These are phyloP conservation scores for Blastocystis sp. DNA, from an alignment of 352 stramenopile genomes.

Conservation along the genomic window DNA sequence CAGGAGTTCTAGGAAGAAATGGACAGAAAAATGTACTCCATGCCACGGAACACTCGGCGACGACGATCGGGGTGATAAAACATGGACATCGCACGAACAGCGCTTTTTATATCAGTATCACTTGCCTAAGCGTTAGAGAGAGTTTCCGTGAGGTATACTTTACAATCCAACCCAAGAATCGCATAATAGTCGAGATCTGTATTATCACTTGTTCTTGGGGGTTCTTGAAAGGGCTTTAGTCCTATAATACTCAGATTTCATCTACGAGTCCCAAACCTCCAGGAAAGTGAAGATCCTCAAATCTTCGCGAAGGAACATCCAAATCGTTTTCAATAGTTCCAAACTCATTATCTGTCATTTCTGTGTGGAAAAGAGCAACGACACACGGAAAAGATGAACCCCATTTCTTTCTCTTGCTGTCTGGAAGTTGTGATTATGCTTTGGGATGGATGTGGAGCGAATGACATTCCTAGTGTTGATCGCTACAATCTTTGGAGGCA, in stretches of 20 bases:
- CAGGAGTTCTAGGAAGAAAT: background rate
- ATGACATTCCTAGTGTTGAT: background rate
- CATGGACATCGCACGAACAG: constrained; percentile 1
- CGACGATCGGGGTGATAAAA: constrained; percentile 38
- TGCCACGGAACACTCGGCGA: background rate
- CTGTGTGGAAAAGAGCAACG: background rate
- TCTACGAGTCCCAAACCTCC: background rate
- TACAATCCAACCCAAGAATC: background rate
- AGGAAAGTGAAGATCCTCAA: background rate
- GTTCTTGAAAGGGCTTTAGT: background rate
- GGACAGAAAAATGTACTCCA: background rate
- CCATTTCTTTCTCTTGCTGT: too few relatives aligned
- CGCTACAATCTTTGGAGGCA: too few relatives aligned
- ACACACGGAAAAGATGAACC: background rate
- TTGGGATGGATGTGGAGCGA: too few relatives aligned
- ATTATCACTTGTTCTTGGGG: constrained; percentile 12
- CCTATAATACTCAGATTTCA: background rate
- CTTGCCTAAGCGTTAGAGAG: background rate
- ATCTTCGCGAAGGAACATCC: background rate
- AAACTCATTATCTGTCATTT: background rate
- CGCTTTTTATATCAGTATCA: constrained; percentile 25
- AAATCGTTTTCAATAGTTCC: background rate
- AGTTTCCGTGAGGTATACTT: background rate
- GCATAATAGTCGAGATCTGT: constrained; percentile 33
- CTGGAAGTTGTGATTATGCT: too few relatives aligned